Percentiles rank a stretch among this genome's conserved stretches.
phyloP scores from a whole-genome alignment of 768 basidiomycete species.

The Serendipita sp. region DNA sequence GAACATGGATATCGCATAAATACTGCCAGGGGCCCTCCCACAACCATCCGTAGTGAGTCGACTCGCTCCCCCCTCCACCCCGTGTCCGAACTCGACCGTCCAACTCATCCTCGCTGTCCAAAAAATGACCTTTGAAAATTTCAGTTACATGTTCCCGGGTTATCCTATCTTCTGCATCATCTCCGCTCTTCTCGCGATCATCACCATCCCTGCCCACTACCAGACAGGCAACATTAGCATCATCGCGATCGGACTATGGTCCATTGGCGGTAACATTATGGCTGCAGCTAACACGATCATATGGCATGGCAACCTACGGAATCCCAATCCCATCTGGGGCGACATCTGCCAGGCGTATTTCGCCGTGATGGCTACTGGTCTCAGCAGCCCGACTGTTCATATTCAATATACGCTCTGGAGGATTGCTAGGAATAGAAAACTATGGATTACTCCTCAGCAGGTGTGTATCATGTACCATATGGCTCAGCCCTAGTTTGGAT shows the following conservation, averaged over 20 bases:
- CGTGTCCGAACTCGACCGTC: no score
- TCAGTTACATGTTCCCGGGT: background rate
- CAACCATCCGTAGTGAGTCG: no score
- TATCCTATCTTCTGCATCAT: background rate
- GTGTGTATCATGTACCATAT: background rate
- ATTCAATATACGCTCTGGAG: background rate
- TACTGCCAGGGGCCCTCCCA: no score
- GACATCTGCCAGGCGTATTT: background rate
- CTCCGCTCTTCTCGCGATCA: background rate
- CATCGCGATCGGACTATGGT: background rate
- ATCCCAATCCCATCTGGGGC: background rate
- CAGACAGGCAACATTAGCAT: background rate
- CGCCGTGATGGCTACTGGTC: background rate
- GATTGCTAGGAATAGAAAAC: background rate
- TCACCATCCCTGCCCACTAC: background rate
- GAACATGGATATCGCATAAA: no score
- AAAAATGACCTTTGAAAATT: background rate
- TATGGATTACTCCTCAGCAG: background rate
- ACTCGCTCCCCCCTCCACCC: no score
- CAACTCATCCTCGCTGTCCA: background rate
- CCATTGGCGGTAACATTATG: background rate
- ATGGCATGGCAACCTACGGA: background rate
- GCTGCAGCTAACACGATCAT: background rate
- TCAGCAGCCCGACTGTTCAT: background rate
- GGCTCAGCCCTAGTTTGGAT: background rate